phyloP scores from a whole-genome alignment of 2,329 filamentous ascomycete species.

The Mollisia scopiformis region DNA sequence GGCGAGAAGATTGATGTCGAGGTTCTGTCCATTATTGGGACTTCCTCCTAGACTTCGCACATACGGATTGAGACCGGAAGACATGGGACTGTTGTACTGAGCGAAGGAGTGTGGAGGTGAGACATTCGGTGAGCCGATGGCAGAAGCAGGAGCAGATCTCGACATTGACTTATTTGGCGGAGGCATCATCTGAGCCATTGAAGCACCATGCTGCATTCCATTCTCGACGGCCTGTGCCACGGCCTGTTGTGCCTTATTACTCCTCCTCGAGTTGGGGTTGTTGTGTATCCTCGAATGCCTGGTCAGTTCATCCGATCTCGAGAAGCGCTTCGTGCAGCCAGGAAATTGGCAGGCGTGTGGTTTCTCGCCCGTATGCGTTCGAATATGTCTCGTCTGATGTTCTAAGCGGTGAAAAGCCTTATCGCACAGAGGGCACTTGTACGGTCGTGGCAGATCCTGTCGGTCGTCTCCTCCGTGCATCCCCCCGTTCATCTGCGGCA shows the following conservation, averaged over 20 bases:
- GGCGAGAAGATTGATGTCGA: slow-evolving; percentile 62
- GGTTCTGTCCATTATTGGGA: slow-evolving; percentile 38
- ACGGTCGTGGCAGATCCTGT: slow-evolving; percentile 84
- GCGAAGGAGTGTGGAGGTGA: slow-evolving; percentile 91
- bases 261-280: slow-evolving; percentile 94
- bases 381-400: slow-evolving; percentile 68
- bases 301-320: slow-evolving; percentile 93
- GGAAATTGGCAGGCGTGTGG: slow-evolving; percentile 95
- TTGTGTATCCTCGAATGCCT: slow-evolving; percentile 98
- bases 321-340: slow-evolving; percentile 96
- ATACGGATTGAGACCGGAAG: slow-evolving; percentile 52
- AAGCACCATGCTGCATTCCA: slow-evolving; percentile 52
- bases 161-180: slow-evolving; percentile 81
- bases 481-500: slow-evolving; percentile 37
- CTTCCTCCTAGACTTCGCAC: slow-evolving; percentile 47
- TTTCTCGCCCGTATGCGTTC: slow-evolving; percentile 98
- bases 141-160: slow-evolving; percentile 85
- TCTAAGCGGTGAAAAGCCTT: slow-evolving; percentile 96
- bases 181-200: slow-evolving; percentile 71
- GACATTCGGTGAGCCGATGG: slow-evolving; percentile 89
- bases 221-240: slow-evolving; percentile 51
- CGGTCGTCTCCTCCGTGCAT: slow-evolving; percentile 40
- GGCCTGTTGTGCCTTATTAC: slow-evolving; percentile 73
- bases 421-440: slow-evolving; percentile 98
- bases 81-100: slow-evolving; percentile 69